Evolutionary conservation across 2,329 filamentous ascomycete genomes (phyloP), one percentile per base, ranked within the genome.

Genomic region (Fusarium pseudocircinatum): DNA sequence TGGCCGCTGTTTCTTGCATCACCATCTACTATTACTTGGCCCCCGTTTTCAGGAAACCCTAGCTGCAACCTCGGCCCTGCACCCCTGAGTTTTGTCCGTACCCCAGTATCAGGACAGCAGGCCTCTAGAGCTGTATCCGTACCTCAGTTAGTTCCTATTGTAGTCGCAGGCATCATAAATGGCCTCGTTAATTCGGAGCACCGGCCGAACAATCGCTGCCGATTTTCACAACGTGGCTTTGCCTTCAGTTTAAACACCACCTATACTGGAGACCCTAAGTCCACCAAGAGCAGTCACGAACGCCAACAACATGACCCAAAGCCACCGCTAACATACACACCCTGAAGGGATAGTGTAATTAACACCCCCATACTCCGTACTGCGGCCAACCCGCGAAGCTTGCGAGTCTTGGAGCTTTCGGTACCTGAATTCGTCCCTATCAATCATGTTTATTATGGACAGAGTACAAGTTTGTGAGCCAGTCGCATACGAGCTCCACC

Each of bases 1-100:
- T 61, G 67, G 68, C 62, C 53, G 64, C 62, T 67, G 60, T 75
- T 67, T 75, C 76, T 76, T 73, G 69, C 73, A 78, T 77, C 67
- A 73, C 26, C 22, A 44, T 46, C 49, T 54, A 47, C 57, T 63
- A 47, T 43, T 56, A 28, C 69, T 49, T 65, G 59, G 58, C 61
- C 59, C 64, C 56, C 60, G 58, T 69, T 60, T 39, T 37, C 36
- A 57, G 30, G 56, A 44, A 52, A 67, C 60, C 68, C 54, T 44
- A 59, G 63, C 63, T 71, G 63, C 52, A 54, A 68, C 50, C 60
- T 73, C 63, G 49, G 52, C 42, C 60, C 73, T 67, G 63, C 50
- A 20, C 69, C 69, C 69, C 63, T 63, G 64, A 64, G 28, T 54
- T 69, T 61, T 60, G 26, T 64, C 54, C 37, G 50, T 64, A 74